phyloP scores from a whole-genome alignment of 768 basidiomycete genomes.

The Pholiota microspora region DNA sequence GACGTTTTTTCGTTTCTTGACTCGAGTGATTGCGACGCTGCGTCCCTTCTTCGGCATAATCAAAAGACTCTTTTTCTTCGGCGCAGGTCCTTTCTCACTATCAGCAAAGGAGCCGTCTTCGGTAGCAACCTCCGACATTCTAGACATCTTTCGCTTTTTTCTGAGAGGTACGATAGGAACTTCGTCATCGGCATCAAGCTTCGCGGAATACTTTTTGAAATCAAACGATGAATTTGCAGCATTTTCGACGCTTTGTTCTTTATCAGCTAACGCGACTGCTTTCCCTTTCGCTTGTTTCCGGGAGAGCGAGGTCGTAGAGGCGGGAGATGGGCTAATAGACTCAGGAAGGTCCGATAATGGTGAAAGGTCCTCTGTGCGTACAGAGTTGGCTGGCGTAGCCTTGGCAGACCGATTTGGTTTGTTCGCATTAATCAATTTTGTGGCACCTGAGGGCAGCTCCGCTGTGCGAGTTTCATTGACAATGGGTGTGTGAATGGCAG shows the following conservation, averaged over 20 bases:
- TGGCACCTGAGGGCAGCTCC: not conserved
- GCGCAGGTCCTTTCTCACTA: not conserved
- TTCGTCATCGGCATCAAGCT: slow-evolving; percentile 16
- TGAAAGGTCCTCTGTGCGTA: slow-evolving; percentile 7
- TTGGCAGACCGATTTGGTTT: not conserved
- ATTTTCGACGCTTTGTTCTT: not conserved
- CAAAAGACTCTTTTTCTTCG: slow-evolving; percentile 10
- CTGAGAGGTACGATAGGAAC: slow-evolving; percentile 15
- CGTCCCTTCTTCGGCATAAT: slow-evolving; percentile 10
- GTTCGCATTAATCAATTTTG: not conserved
- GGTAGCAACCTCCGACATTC: not conserved
- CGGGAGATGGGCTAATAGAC: not conserved
- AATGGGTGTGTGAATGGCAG: not conserved
- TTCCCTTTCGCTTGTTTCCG: not conserved
- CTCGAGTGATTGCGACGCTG: slow-evolving; percentile 29
- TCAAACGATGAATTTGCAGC: slow-evolving; percentile 3
- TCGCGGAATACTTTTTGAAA: slow-evolving; percentile 11
- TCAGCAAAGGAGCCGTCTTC: not conserved
- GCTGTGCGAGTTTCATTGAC: not conserved
- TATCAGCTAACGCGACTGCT: not conserved
- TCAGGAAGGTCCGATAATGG: slow-evolving; percentile 1
- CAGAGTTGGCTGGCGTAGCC: not conserved
- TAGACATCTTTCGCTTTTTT: slow-evolving; percentile 10
- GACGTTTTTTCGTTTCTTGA: slow-evolving; percentile 30
- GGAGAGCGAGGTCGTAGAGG: not conserved